phyloP scores from a whole-genome alignment of 257 asterid genomes.

The Anisodus tanguticus region DNA sequence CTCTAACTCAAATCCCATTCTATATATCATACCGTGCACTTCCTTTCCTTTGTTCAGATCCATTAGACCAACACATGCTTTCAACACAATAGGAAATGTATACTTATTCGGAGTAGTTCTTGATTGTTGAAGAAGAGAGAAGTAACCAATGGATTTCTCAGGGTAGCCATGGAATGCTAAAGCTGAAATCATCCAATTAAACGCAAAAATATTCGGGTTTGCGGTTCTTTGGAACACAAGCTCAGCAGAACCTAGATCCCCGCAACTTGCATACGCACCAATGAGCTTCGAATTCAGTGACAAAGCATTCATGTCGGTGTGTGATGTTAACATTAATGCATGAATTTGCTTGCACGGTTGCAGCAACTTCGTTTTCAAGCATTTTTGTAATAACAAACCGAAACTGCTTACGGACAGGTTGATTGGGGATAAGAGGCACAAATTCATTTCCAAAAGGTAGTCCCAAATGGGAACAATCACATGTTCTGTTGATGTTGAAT shows the following conservation, averaged over 20 bases:
- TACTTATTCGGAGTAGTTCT: conserved; percentile 47
- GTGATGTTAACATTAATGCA: conserved; percentile 50
- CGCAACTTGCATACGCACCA: conserved; percentile 64
- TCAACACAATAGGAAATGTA: conserved; percentile 54
- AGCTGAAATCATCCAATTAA: conserved; percentile 67
- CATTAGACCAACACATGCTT: conserved; percentile 53
- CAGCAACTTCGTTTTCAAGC: conserved; percentile 52
- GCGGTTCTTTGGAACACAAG: conserved; percentile 47
- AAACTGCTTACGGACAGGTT: conserved; percentile 32
- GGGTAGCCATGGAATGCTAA: conserved; percentile 46
- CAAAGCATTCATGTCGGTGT: conserved; percentile 38
- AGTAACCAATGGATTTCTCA: conserved; percentile 52
- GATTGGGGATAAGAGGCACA: conserved; percentile 33
- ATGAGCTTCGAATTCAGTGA: conserved; percentile 62
- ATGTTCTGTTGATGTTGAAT: neutral
- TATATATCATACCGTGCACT: conserved; percentile 51
- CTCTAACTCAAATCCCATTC: conserved; percentile 46
- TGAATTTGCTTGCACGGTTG: conserved; percentile 66
- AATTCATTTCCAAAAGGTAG: conserved; percentile 25
- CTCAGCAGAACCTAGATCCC: conserved; percentile 54
- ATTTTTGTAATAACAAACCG: conserved; percentile 49
- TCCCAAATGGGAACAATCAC: neutral
- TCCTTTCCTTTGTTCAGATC: conserved; percentile 57
- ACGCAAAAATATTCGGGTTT: conserved; percentile 57
- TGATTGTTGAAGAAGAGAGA: conserved; percentile 50